Evolutionary conservation across 1,284 basidiomycete species (phyloP).

Genomic region (Sanghuangporus baumii): DNA sequence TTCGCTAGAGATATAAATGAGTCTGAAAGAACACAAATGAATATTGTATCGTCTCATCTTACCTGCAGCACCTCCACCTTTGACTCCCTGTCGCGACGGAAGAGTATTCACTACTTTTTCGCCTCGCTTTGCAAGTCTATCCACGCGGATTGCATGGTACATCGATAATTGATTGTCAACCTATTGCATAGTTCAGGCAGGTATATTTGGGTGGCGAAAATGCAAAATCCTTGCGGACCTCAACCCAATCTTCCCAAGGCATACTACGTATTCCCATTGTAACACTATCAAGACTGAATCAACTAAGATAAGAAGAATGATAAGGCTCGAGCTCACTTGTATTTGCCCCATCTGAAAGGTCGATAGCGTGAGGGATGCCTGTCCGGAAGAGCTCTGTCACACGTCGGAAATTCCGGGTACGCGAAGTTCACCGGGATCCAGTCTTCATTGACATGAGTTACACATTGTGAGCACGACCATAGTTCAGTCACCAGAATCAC

Average conservation of each 20-base stretch:
- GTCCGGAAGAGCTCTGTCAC: constrained; percentile 21
- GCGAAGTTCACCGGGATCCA: constrained; percentile 45
- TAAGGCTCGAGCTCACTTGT: constrained; percentile 42
- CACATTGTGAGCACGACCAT: not conserved
- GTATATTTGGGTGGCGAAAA: not conserved
- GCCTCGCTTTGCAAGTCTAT: constrained; percentile 47
- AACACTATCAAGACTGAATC: constrained; percentile 35
- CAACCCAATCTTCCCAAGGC: constrained; percentile 66
- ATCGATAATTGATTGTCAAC: constrained; percentile 49
- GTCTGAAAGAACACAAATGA: not conserved
- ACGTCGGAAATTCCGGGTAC: constrained; percentile 39
- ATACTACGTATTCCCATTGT: constrained; percentile 69
- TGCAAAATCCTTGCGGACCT: constrained; percentile 32
- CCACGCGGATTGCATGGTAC: constrained; percentile 49
- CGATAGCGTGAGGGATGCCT: constrained; percentile 44
- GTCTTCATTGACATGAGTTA: constrained; percentile 27
- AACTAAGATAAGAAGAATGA: not conserved
- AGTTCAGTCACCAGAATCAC: not conserved
- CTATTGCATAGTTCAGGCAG: constrained; percentile 24
- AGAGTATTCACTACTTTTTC: constrained; percentile 45
- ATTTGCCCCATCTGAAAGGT: constrained; percentile 57
- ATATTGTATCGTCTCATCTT: constrained; percentile 17
- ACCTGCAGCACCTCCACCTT: constrained; percentile 53
- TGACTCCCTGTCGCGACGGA: constrained; percentile 42
- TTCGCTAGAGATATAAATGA: constrained; percentile 35